These are phyloP conservation scores for Aspergillus udagawae DNA, from an alignment of 2,329 filamentous ascomycete species.

Conservation along the genomic window DNA sequence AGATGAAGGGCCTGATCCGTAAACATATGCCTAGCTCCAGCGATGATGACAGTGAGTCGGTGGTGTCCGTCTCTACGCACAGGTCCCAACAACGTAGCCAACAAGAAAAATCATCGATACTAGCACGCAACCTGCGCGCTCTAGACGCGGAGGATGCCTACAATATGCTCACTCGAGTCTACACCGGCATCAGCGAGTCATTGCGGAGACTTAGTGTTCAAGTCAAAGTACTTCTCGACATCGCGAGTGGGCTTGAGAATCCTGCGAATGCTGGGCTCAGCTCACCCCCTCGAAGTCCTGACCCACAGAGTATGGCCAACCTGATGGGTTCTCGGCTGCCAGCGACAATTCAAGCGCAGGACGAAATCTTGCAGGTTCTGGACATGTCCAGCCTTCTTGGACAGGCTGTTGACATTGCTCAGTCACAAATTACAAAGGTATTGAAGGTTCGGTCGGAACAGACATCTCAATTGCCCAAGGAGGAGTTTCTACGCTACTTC, in stretches of 20 bases:
- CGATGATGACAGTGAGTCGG: conserved; percentile 89
- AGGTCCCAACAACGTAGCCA: conserved; percentile 66
- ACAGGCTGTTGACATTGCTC: conserved; percentile 63
- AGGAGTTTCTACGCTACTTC: conserved; percentile 60
- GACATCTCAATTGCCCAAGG: conserved; percentile 51
- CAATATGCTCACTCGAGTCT: conserved; percentile 74
- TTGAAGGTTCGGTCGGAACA: conserved; percentile 62
- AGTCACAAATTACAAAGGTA: conserved; percentile 61
- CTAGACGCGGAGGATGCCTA: conserved; percentile 83
- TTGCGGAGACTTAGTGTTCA: conserved; percentile 81
- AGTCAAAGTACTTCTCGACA: conserved; percentile 90
- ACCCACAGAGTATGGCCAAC: conserved; percentile 41
- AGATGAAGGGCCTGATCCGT: conserved; percentile 81
- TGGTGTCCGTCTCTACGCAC: conserved; percentile 78
- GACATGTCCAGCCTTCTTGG: conserved; percentile 64
- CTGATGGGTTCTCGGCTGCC: conserved; percentile 24
- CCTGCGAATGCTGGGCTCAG: conserved; percentile 37
- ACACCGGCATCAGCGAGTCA: conserved; percentile 82
- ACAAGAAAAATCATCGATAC: conserved; percentile 82
- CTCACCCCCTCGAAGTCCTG: conserved; percentile 49
- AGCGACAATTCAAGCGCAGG: conserved; percentile 41
- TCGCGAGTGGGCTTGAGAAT: conserved; percentile 62
- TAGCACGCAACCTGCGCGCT: conserved; percentile 82
- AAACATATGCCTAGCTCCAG: conserved; percentile 84
- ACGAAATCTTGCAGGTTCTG: conserved; percentile 60